These are phyloP conservation scores for Leucosporidium yakuticum DNA, from an alignment of 768 basidiomycete genomes.

Conservation along the genomic window DNA sequence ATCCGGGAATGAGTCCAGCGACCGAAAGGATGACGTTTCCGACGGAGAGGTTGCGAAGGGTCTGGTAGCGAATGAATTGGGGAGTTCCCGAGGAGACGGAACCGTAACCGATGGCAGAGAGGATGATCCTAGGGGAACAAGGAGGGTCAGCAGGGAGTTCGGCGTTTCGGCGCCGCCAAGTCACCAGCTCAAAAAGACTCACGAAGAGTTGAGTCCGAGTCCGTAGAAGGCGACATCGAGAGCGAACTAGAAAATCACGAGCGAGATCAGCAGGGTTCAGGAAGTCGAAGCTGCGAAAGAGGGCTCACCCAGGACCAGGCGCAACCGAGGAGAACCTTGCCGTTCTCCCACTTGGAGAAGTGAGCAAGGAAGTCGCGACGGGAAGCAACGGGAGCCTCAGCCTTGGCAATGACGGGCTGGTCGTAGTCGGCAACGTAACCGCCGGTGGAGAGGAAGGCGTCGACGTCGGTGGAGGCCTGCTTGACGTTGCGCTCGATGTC, in stretches of 20 bases:
- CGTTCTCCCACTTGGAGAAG: constrained; percentile 60
- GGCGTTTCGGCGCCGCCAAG: too few relatives aligned
- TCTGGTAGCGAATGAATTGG: constrained; percentile 61
- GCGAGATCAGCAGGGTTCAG: too few relatives aligned
- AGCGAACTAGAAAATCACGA: constrained; percentile 48
- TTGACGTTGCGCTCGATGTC: constrained; percentile 41
- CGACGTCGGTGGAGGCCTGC: constrained; percentile 28
- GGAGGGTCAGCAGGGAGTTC: too few relatives aligned
- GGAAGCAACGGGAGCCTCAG: constrained; percentile 62
- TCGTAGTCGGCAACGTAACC: constrained; percentile 52
- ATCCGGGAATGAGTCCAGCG: constrained; percentile 43
- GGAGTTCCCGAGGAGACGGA: constrained; percentile 47
- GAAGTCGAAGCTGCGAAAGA: too few relatives aligned
- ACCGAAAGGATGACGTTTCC: constrained; percentile 61
- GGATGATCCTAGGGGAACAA: constrained; percentile 49
- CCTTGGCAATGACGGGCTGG: constrained; percentile 51
- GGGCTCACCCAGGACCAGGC: constrained; percentile 53
- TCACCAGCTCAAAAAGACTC: too few relatives aligned
- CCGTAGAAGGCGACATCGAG: constrained; percentile 54
- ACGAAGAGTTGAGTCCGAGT: constrained; percentile 47
- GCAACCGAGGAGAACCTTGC: constrained; percentile 63
- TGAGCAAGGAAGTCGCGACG: constrained; percentile 61
- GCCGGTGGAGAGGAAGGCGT: constrained; percentile 38
- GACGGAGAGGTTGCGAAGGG: constrained; percentile 58
- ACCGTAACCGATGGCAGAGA: constrained; percentile 60